Conservation (phyloP, 805 yeast species). For the Crinitomyces ghanaensis region DNA sequence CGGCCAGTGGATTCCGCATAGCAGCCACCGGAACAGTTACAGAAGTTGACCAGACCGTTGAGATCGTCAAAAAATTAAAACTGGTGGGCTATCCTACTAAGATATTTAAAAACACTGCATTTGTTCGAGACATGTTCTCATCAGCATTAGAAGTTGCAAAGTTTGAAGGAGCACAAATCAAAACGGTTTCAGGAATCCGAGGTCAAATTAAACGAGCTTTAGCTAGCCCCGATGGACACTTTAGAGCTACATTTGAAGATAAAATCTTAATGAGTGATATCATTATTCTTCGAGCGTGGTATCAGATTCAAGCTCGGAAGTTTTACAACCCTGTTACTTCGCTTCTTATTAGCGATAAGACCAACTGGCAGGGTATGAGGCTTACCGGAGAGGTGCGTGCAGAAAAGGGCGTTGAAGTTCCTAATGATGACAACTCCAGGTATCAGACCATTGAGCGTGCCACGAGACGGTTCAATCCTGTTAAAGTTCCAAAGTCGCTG, state of each 20-base stretch:
- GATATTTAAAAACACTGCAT: conserved; percentile 91
- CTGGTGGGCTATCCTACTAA: conserved; percentile 92
- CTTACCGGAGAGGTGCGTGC: conserved; percentile 90
- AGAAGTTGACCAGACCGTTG: conserved; percentile 78
- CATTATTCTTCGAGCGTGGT: conserved; percentile 88
- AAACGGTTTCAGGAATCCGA: conserved; percentile 93
- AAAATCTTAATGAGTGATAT: conserved; percentile 77
- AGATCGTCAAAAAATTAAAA: conserved; percentile 91
- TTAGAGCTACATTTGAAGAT: conserved; percentile 95
- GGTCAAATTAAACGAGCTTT: conserved; percentile 96
- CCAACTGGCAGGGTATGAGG: conserved; percentile 93
- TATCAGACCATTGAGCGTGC: conserved; percentile 69
- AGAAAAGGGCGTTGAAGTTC: conserved; percentile 53
- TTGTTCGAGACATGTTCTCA: conserved; percentile 91
- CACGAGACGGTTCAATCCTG: conserved; percentile 76
- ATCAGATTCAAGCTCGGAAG: conserved; percentile 80
- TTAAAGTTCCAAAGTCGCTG: conserved; percentile 72
- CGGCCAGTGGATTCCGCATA: conserved; percentile 84
- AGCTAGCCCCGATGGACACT: conserved; percentile 89
- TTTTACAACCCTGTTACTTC: conserved; percentile 97
- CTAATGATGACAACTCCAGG: conserved; percentile 39
- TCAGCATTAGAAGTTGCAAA: conserved; percentile 91
- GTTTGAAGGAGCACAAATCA: conserved; percentile 94
- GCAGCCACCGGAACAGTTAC: conserved; percentile 96
- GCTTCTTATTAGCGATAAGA: conserved; percentile 59